Evolutionary conservation across 2,329 filamentous ascomycete species (phyloP).

Genomic region (Colletotrichum falcatum): DNA sequence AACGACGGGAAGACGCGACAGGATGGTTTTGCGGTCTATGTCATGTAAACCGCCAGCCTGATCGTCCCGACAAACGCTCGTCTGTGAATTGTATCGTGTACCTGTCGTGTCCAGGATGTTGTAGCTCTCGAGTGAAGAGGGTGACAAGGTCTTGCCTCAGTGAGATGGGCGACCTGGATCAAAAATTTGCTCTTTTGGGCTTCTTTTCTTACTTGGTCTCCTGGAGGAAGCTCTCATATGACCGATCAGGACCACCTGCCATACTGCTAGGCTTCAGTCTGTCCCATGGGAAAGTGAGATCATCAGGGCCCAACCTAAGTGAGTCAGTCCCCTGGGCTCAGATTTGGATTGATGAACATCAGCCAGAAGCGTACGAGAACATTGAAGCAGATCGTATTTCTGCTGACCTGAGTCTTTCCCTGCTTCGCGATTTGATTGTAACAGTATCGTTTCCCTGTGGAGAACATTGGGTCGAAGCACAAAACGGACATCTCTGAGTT

Average conservation of each 20-base stretch:
- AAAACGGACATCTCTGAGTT: not conserved
- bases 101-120: not conserved
- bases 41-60: not conserved
- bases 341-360: not conserved
- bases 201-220: not conserved
- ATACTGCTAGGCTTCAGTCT: not conserved
- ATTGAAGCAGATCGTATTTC: not conserved
- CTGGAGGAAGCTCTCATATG: not conserved
- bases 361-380: not conserved
- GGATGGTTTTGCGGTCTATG: too few relatives aligned
- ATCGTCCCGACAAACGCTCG: too few relatives aligned
- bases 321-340: not conserved
- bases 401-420: not conserved
- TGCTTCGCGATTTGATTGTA: not conserved
- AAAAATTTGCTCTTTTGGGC: not conserved
- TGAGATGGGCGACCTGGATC: too few relatives aligned
- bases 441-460: too few relatives aligned
- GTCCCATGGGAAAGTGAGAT: not conserved
- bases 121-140: not conserved
- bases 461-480: not conserved
- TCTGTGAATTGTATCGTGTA: not conserved
- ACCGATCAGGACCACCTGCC: not conserved
- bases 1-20: not conserved
- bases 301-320: not conserved
- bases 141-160: not conserved